phyloP scores from a whole-genome alignment of 805 yeast species.

The Sungouiella thailandica region DNA sequence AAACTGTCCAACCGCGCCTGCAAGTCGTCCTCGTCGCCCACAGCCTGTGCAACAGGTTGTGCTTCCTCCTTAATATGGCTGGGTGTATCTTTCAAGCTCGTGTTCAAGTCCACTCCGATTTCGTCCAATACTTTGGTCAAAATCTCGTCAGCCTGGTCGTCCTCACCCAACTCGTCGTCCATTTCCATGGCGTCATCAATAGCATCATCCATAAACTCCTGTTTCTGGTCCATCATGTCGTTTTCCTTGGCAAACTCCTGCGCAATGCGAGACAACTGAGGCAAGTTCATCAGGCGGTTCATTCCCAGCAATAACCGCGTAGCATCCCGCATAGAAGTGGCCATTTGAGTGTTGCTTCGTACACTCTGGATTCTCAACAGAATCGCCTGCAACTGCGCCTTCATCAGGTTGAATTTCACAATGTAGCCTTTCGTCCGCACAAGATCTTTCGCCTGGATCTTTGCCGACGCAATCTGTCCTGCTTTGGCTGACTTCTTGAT shows the following conservation, averaged over 20 bases:
- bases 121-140: slow-evolving; percentile 91
- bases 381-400: slow-evolving; percentile 93
- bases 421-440: slow-evolving; percentile 82
- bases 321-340: slow-evolving; percentile 90
- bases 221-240: slow-evolving; percentile 97
- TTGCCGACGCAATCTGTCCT: slow-evolving; percentile 85
- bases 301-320: slow-evolving; percentile 77
- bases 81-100: slow-evolving; percentile 45
- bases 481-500: slow-evolving; percentile 88
- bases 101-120: slow-evolving; percentile 80
- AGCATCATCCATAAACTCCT: slow-evolving; percentile 98
- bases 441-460: slow-evolving; percentile 92
- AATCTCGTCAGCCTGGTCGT: slow-evolving; percentile 86
- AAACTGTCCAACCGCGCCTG: slow-evolving; percentile 85
- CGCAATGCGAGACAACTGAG: slow-evolving; percentile 81
- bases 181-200: slow-evolving; percentile 95
- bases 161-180: slow-evolving; percentile 73
- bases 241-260: slow-evolving; percentile 94
- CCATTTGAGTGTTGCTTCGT: slow-evolving; percentile 92
- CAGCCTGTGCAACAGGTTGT: slow-evolving; percentile 48
- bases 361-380: slow-evolving; percentile 88
- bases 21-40: slow-evolving; percentile 74
- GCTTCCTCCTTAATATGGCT: slow-evolving; percentile 24
- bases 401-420: slow-evolving; percentile 87
- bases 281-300: slow-evolving; percentile 88